Conservation (phyloP, 768 basidiomycete species). For the Collybia nuda region DNA sequence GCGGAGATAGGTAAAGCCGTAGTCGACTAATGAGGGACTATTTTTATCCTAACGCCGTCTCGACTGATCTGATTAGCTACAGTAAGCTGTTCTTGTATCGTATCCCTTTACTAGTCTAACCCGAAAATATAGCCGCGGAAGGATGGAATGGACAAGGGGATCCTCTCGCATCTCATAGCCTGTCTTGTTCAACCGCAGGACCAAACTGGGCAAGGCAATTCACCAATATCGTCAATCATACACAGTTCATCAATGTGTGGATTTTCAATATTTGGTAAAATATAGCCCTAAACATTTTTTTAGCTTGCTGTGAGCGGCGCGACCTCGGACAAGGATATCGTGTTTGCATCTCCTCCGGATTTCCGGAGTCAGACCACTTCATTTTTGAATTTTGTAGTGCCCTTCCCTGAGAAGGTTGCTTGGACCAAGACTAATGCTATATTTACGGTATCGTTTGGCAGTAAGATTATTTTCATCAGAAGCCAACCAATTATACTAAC, state of each 20-base stretch:
- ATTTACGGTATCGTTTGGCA: constrained; percentile 20
- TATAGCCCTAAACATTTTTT: too few relatives aligned
- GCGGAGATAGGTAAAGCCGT: constrained; percentile 14
- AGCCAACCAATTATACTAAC: neutral
- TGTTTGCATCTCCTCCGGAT: constrained; percentile 19
- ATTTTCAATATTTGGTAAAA: neutral
- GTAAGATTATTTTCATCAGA: constrained; percentile 6
- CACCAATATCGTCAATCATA: constrained; percentile 10
- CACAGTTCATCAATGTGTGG: constrained; percentile 14
- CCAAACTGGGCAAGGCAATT: constrained; percentile 21
- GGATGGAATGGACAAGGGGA: constrained; percentile 18
- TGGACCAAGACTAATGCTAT: constrained; percentile 17
- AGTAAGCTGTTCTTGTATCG: constrained; percentile 1
- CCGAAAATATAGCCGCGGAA: constrained; percentile 9
- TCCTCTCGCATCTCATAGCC: constrained; percentile 13
- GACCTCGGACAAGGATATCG: constrained; percentile 14
- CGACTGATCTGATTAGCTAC: constrained; percentile 2
- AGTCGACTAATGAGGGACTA: neutral
- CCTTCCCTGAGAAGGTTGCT: constrained; percentile 13
- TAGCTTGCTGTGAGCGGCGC: constrained; percentile 22
- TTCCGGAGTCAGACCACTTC: constrained; percentile 19
- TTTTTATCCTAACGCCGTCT: neutral
- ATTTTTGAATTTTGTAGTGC: constrained; percentile 15
- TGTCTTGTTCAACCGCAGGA: constrained; percentile 17
- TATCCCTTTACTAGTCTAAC: too few relatives aligned